These are phyloP conservation scores for Aspergillus indologenus DNA, from an alignment of 495 filamentous ascomycete species.

Conservation along the genomic window DNA sequence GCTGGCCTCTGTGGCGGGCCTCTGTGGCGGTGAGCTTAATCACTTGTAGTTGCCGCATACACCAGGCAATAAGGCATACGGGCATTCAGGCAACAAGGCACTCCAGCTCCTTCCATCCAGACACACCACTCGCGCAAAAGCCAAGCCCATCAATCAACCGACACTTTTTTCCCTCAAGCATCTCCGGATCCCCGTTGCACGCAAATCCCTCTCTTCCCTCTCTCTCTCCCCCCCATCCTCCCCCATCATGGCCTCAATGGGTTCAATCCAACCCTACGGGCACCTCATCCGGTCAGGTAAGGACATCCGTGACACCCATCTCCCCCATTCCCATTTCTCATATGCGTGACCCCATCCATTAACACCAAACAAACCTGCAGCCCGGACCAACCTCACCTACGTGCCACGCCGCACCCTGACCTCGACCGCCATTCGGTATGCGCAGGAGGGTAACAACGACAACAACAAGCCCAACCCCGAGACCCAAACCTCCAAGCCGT, in stretches of 20 bases:
- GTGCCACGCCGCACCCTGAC: constrained; percentile 42
- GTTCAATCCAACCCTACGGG: constrained; percentile 36
- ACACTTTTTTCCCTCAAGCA: constrained; percentile 32
- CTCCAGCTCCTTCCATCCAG: constrained; percentile 12
- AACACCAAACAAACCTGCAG: constrained; percentile 14
- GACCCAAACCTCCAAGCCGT: constrained; percentile 3
- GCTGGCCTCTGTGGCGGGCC: neutral
- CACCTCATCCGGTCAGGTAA: constrained; percentile 42
- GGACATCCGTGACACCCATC: neutral
- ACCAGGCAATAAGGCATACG: no score
- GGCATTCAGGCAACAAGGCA: neutral
- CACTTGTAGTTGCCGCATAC: no score
- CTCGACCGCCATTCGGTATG: constrained; percentile 32
- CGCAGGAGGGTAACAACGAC: constrained; percentile 28
- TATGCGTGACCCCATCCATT: neutral
- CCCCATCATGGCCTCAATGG: constrained; percentile 40
- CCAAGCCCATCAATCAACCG: constrained; percentile 16
- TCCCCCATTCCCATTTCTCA: neutral
- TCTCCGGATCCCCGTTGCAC: constrained; percentile 4
- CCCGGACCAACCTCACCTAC: constrained; percentile 37
- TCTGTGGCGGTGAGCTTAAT: no score
- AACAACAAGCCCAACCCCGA: constrained; percentile 19
- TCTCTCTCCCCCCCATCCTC: constrained; percentile 3
- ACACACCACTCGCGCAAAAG: constrained; percentile 25
- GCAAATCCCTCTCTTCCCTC: neutral